phyloP scores from a whole-genome alignment of 2,329 filamentous ascomycete genomes.

The Beauveria sp. region DNA sequence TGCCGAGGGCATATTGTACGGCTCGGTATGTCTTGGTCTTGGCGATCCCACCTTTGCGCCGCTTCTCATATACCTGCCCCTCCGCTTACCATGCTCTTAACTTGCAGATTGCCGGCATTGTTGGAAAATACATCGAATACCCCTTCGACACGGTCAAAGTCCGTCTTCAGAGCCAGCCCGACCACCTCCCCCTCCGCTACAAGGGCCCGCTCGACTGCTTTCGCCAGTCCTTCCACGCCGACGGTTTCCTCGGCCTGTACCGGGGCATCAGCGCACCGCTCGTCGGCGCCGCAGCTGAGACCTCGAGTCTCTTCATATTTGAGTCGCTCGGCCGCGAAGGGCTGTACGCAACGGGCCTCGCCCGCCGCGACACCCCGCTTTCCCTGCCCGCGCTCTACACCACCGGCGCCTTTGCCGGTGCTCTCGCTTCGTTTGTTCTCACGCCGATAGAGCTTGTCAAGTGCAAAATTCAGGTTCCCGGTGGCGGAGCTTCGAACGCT shows the following conservation, averaged over 20 bases:
- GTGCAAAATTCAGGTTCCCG: slow-evolving; percentile 89
- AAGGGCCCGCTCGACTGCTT: slow-evolving; percentile 89
- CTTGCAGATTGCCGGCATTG: slow-evolving; percentile 66
- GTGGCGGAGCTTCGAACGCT: slow-evolving; percentile 33
- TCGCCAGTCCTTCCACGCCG: slow-evolving; percentile 69
- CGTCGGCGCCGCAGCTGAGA: slow-evolving; percentile 85
- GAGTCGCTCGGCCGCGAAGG: slow-evolving; percentile 67
- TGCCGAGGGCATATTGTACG: slow-evolving; percentile 79
- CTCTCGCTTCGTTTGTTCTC: slow-evolving; percentile 81
- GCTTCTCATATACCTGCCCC: neutral
- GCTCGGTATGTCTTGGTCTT: slow-evolving; percentile 56
- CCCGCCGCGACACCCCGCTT: slow-evolving; percentile 49
- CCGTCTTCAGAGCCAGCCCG: slow-evolving; percentile 89
- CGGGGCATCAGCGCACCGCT: slow-evolving; percentile 88
- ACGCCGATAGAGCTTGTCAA: slow-evolving; percentile 97
- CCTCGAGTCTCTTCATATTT: slow-evolving; percentile 86
- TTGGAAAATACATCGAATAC: slow-evolving; percentile 95
- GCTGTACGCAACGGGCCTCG: slow-evolving; percentile 46
- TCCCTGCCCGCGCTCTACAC: slow-evolving; percentile 68
- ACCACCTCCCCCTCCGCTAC: slow-evolving; percentile 74
- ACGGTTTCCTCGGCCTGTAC: slow-evolving; percentile 79
- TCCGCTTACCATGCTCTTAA: neutral
- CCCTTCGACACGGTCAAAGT: slow-evolving; percentile 99
- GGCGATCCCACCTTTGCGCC: neutral
- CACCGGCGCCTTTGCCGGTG: slow-evolving; percentile 80